Evolutionary conservation across 2,329 filamentous ascomycete species (phyloP), one percentile per base, ranked within the genome.

Genomic region (Microdochium trichocladiopsis): DNA sequence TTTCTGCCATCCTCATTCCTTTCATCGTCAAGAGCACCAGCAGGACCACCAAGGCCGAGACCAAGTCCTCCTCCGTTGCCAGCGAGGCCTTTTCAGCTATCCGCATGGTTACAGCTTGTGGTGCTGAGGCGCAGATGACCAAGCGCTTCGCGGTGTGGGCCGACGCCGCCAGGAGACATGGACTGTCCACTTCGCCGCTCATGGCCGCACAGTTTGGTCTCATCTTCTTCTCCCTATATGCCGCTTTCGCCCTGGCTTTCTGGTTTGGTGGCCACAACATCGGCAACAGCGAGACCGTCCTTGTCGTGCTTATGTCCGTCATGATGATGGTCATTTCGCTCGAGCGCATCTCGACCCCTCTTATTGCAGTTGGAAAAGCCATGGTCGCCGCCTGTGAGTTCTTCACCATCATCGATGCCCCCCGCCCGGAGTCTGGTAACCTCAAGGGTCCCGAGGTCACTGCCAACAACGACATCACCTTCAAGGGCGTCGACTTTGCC

Each of bases 401-500:
- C 60, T 81, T 82, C 55, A 71, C 71, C 43, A 74, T 82, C 51
- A 78, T 78, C 49, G 75, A 78, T 52, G 74, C 75, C 1, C 75
- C 75, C 1, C 69, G 67, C 50, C 71, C 74, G 2, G 58, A 62
- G 0, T 60, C 55, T 1, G 72, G 69, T 23, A 71, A 69, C 4
- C 61, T 80, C 4, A 73, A 63, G 51, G 73, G 68, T 1, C 76
- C 77, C 1, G 73, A 79, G n/a, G 73, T 77, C 18, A 74, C 74
- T 2, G 71, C 73, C 2, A 68, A 65, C 5, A 68, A 70, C 18
- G 77, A 86, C 50, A 84, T 88, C 49, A 68, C 77, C 4, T 80
- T 92, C 41, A 69, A 80, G 11, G 73, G 82, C 43, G 79, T 92
- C 11, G 79, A 76, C n/a, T 91, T 92, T 60, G 80, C 86, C 2